These are phyloP conservation scores for Cladosporium halotolerans DNA, from an alignment of 2,329 filamentous ascomycete species.

Conservation along the genomic window DNA sequence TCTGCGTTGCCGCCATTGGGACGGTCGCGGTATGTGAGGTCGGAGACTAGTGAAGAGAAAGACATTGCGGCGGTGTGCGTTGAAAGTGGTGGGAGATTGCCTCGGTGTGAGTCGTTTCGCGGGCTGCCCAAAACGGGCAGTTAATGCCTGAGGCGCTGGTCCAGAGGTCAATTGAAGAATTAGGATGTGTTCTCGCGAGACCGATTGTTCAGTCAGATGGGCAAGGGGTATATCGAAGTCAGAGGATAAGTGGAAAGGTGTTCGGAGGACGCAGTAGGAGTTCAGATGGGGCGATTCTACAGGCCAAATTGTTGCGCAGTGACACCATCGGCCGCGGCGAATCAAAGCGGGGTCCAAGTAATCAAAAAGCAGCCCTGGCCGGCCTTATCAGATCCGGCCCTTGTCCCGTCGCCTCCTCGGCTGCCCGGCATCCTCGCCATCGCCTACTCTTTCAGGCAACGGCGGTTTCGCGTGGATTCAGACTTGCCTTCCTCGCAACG, in stretches of 20 bases:
- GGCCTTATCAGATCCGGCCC: neutral
- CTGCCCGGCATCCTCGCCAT: neutral
- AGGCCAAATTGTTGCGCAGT: conserved; percentile 8
- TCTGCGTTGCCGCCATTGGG: conserved; percentile 39
- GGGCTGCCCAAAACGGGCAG: neutral
- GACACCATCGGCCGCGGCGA: neutral
- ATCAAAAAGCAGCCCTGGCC: neutral
- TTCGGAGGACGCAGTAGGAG: neutral
- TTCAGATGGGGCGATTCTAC: conserved; percentile 1
- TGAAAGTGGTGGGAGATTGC: neutral
- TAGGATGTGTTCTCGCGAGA: neutral
- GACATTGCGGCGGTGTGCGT: conserved; percentile 35
- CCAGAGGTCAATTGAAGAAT: neutral
- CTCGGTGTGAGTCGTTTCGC: neutral
- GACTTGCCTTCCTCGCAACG: too few relatives aligned
- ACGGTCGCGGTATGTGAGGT: conserved; percentile 45
- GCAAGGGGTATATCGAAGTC: neutral
- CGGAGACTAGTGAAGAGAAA: conserved; percentile 48
- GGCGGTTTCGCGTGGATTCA: neutral
- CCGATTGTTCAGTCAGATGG: neutral
- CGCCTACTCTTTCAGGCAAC: neutral
- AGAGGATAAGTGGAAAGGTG: neutral
- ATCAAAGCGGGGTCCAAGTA: neutral
- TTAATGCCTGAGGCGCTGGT: neutral
- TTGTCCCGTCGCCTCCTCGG: neutral